Conservation (phyloP, 2,329 filamentous ascomycete species). For the Plectosphaerella sp. region DNA sequence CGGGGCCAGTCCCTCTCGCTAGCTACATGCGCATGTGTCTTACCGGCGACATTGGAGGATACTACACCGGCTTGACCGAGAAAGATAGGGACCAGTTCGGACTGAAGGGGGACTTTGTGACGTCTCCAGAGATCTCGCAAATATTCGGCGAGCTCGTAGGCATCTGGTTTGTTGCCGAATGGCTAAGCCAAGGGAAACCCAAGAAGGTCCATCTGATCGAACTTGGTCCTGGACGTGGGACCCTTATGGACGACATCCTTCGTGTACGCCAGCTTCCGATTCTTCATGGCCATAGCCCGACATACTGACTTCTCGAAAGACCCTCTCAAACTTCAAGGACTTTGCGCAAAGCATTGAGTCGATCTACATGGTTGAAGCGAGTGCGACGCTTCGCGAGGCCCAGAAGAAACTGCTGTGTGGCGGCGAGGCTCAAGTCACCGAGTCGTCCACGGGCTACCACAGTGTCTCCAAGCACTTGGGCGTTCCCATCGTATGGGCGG, state of each 20-base stretch:
- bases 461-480: conserved; percentile 71
- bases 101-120: conserved; percentile 91
- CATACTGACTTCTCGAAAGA: conserved; percentile 43
- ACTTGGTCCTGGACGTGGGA: conserved; percentile 88
- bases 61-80: conserved; percentile 76
- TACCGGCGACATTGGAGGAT: conserved; percentile 84
- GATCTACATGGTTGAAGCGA: conserved; percentile 96
- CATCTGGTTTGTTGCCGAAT: conserved; percentile 94
- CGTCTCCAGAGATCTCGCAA: conserved; percentile 95
- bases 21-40: conserved; percentile 99
- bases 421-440: conserved; percentile 57
- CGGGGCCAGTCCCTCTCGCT: conserved; percentile 86
- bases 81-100: conserved; percentile 82
- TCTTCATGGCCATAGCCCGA: not conserved
- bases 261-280: conserved; percentile 51
- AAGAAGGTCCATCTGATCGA: conserved; percentile 85
- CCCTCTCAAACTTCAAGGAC: conserved; percentile 75
- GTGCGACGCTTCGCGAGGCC: conserved; percentile 66
- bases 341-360: conserved; percentile 74
- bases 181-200: conserved; percentile 83
- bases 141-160: conserved; percentile 93
- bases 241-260: conserved; percentile 94
- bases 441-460: conserved; percentile 69
- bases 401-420: conserved; percentile 84
- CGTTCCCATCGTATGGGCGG: conserved; percentile 81